Evolutionary conservation across 257 asterid species (phyloP).

Genomic region (Solanum bukasovii): DNA sequence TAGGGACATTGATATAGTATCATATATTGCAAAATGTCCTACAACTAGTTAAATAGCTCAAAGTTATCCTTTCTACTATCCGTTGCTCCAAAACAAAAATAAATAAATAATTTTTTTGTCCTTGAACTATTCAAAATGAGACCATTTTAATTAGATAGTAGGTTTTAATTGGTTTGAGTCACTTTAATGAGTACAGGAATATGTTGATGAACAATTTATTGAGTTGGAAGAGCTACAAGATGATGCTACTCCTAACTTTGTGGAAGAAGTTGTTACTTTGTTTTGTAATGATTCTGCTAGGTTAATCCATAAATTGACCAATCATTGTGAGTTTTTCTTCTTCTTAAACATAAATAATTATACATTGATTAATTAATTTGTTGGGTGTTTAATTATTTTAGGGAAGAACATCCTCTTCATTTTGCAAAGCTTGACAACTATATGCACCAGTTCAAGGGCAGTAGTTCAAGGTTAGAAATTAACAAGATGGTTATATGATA

Average conservation of each 20-base stretch:
- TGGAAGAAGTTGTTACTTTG: conserved; percentile 65
- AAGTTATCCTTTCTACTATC: too few species aligned
- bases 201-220: conserved; percentile 61
- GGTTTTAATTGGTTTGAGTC: not conserved
- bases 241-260: conserved; percentile 62
- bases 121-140: too few species aligned
- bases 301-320: conserved; percentile 45
- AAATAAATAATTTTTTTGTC: too few species aligned
- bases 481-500: not conserved
- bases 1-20: not conserved
- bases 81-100: too few species aligned
- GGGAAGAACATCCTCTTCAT: conserved; percentile 27
- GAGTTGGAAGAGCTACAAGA: conserved; percentile 67
- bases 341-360: too few species aligned
- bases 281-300: conserved; percentile 55
- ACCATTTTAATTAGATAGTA: not conserved
- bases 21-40: not conserved
- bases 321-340: conserved; percentile 37
- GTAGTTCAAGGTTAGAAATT: conserved; percentile 50
- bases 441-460: conserved; percentile 76
- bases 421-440: conserved; percentile 35
- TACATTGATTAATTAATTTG: too few species aligned
- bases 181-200: conserved; percentile 30
- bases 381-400: not conserved
- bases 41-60: too few species aligned